Evolutionary conservation across 768 basidiomycete species (phyloP).

Genomic region (Mycena albidolilacea): DNA sequence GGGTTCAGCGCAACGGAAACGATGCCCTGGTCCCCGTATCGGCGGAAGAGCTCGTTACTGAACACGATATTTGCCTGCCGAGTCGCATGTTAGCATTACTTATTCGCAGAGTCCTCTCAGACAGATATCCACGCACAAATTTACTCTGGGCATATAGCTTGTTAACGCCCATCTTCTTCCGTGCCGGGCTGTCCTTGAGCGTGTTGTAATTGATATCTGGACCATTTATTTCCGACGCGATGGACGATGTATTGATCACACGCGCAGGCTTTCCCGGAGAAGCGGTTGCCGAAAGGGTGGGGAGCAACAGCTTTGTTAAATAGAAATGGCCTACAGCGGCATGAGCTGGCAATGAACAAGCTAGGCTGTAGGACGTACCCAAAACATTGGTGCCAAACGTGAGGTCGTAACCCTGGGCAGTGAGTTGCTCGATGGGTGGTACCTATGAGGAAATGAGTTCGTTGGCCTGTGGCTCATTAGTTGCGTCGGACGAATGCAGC

Average conservation of each 20-base stretch:
- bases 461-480: neutral
- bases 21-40: conserved; percentile 57
- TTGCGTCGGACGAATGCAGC: no score
- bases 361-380: conserved; percentile 20
- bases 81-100: no score
- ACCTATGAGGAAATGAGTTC: conserved; percentile 9
- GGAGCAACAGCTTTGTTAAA: conserved; percentile 67
- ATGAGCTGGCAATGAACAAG: neutral
- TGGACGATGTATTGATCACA: conserved; percentile 51
- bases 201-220: conserved; percentile 38
- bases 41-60: conserved; percentile 38
- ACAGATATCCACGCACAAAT: conserved; percentile 33
- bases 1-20: conserved; percentile 61
- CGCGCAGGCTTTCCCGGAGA: conserved; percentile 55
- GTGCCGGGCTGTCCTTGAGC: conserved; percentile 44
- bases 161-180: conserved; percentile 28
- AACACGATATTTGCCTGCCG: conserved; percentile 62
- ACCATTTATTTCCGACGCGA: conserved; percentile 31
- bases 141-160: conserved; percentile 43
- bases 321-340: conserved; percentile 66
- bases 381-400: conserved; percentile 45
- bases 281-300: conserved; percentile 55
- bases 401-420: conserved; percentile 49
- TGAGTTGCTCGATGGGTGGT: conserved; percentile 43
- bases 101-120: conserved; percentile 19